Evolutionary conservation across 2,329 filamentous ascomycete genomes (phyloP).

Genomic region (Fusarium nelsonii): DNA sequence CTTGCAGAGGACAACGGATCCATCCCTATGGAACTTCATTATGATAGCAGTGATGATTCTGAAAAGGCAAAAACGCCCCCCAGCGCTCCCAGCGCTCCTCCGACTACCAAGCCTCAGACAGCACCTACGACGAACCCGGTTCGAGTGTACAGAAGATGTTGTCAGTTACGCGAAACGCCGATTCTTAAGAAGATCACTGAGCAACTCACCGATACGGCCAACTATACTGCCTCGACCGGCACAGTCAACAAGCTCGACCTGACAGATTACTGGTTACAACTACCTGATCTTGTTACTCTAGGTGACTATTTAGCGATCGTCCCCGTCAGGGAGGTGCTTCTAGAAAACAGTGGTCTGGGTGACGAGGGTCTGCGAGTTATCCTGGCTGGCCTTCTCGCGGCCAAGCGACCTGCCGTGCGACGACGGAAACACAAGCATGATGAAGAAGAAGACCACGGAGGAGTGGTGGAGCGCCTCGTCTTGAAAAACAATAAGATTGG

Average conservation of each 20-base stretch:
- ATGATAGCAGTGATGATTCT: slow-evolving; percentile 75
- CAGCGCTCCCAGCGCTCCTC: slow-evolving; percentile 14
- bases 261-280: slow-evolving; percentile 84
- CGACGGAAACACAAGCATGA: slow-evolving; percentile 62
- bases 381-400: slow-evolving; percentile 85
- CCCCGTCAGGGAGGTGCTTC: slow-evolving; percentile 84
- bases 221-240: slow-evolving; percentile 75
- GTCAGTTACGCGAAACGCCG: slow-evolving; percentile 91
- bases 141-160: slow-evolving; percentile 93
- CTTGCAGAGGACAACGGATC: slow-evolving; percentile 89
- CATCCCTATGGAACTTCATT: slow-evolving; percentile 84
- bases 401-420: slow-evolving; percentile 73
- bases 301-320: slow-evolving; percentile 96
- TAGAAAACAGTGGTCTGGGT: slow-evolving; percentile 88
- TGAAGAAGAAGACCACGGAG: slow-evolving; percentile 66
- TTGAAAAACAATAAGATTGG: slow-evolving; percentile 94
- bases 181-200: slow-evolving; percentile 93
- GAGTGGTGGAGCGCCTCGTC: slow-evolving; percentile 86
- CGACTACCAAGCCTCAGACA: slow-evolving; percentile 48
- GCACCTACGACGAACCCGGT: slow-evolving; percentile 89
- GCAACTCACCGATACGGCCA: slow-evolving; percentile 80
- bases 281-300: slow-evolving; percentile 86
- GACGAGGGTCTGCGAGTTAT: slow-evolving; percentile 91
- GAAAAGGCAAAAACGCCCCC: slow-evolving; percentile 42
- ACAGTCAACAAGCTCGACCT: slow-evolving; percentile 86